A percentile compares a stretch with the other conserved stretches of the same genome.
Conservation (phyloP, 768 basidiomycete species). For the Cystofilobasidium capitatum region DNA sequence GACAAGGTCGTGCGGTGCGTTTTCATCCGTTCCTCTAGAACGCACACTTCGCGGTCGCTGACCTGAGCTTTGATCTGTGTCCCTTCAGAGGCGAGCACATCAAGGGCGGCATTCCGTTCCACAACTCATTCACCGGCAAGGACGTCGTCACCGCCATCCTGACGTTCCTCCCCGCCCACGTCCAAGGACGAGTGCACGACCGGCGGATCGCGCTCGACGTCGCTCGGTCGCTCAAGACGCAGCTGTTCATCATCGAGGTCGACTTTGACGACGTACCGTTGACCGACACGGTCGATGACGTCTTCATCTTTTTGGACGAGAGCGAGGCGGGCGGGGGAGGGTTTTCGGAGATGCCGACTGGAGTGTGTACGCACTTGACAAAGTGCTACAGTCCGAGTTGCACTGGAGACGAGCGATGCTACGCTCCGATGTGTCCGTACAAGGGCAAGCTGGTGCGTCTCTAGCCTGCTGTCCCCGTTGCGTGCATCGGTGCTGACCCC, state of each 20-base stretch:
- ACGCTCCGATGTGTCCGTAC: slow-evolving; percentile 54
- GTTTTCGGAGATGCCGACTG: slow-evolving; percentile 61
- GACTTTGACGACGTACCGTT: slow-evolving; percentile 80
- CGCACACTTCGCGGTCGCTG: neutral
- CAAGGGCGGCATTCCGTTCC: slow-evolving; percentile 87
- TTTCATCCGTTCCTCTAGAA: neutral
- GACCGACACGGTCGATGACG: slow-evolving; percentile 81
- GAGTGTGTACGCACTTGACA: slow-evolving; percentile 79
- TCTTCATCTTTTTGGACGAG: slow-evolving; percentile 86
- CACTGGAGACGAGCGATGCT: slow-evolving; percentile 67
- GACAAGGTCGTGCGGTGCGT: slow-evolving; percentile 62
- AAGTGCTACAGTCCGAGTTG: slow-evolving; percentile 84
- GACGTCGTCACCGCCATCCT: slow-evolving; percentile 88
- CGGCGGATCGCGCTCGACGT: slow-evolving; percentile 75
- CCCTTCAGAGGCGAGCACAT: slow-evolving; percentile 61
- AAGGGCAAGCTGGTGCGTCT: neutral
- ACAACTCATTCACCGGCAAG: slow-evolving; percentile 82
- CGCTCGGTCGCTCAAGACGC: slow-evolving; percentile 79
- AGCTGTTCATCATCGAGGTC: slow-evolving; percentile 93
- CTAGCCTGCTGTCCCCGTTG: neutral
- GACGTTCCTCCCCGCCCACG: slow-evolving; percentile 71
- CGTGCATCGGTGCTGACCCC: neutral
- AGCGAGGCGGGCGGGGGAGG: slow-evolving; percentile 36
- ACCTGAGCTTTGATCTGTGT: too few relatives aligned
- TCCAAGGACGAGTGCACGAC: slow-evolving; percentile 65